These are phyloP conservation scores for Hypoxylon sp. DNA, from an alignment of 2,329 filamentous ascomycete genomes.

Conservation along the genomic window DNA sequence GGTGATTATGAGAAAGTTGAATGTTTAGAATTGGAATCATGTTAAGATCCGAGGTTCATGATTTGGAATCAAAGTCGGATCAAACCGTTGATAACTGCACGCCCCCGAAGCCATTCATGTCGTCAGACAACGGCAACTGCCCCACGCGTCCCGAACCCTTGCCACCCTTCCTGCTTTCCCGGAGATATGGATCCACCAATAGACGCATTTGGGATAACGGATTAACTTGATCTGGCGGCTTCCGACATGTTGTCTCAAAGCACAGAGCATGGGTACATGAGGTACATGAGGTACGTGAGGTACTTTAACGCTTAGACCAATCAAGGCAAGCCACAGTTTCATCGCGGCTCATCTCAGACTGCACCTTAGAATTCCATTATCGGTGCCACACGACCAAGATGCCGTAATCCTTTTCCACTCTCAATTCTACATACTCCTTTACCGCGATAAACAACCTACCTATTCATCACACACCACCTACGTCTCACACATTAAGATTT, in stretches of 20 bases:
- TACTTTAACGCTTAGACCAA: conserved; percentile 23
- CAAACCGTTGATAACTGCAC: conserved; percentile 10
- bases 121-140: conserved; percentile 28
- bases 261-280: neutral
- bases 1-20: neutral
- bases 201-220: conserved; percentile 21
- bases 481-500: neutral
- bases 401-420: conserved; percentile 22
- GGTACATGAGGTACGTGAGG: conserved; percentile 9
- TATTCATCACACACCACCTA: neutral
- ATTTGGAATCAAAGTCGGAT: conserved; percentile 43
- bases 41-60: conserved; percentile 15
- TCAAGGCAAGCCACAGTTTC: conserved; percentile 40
- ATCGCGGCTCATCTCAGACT: conserved; percentile 21
- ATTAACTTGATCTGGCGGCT: conserved; percentile 34
- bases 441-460: conserved; percentile 4
- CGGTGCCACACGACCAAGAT: conserved; percentile 32
- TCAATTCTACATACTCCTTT: conserved; percentile 19
- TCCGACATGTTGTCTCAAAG: conserved; percentile 22
- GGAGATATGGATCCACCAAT: neutral
- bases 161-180: conserved; percentile 16
- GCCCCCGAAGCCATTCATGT: conserved; percentile 27
- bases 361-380: conserved; percentile 30
- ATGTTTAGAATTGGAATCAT: conserved; percentile 21
- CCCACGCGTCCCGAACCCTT: conserved; percentile 16